Evolutionary conservation across 2,329 filamentous ascomycete species (phyloP).

Genomic region (Penicillium griseofulvum): DNA sequence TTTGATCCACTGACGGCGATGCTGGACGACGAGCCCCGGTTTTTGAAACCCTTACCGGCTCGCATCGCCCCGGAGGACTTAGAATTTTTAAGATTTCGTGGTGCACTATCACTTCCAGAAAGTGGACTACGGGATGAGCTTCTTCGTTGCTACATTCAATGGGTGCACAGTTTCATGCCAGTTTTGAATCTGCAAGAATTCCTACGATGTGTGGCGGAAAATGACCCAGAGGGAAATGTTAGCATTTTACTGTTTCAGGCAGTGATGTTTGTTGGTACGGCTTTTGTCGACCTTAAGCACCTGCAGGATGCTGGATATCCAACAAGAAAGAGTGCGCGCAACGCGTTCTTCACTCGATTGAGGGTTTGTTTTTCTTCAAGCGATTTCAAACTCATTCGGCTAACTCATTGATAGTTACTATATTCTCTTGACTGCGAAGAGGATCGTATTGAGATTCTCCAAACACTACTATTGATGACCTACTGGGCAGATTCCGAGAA

Average conservation of each 20-base stretch:
- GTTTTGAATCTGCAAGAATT: slow-evolving; percentile 65
- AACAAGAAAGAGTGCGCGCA: slow-evolving; percentile 73
- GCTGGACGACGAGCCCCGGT: slow-evolving; percentile 51
- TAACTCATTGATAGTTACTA: slow-evolving; percentile 57
- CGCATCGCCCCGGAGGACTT: slow-evolving; percentile 76
- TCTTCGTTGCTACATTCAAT: slow-evolving; percentile 75
- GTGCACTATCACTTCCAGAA: slow-evolving; percentile 71
- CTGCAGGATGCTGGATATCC: slow-evolving; percentile 71
- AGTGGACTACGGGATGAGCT: slow-evolving; percentile 70
- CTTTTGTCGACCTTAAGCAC: slow-evolving; percentile 74
- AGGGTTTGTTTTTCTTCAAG: slow-evolving; percentile 54
- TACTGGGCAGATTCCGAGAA: slow-evolving; percentile 94
- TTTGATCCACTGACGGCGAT: slow-evolving; percentile 40
- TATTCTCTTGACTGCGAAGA: slow-evolving; percentile 91
- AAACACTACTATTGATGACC: slow-evolving; percentile 81
- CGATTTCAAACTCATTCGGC: neutral
- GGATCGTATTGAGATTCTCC: slow-evolving; percentile 78
- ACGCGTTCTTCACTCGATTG: slow-evolving; percentile 78
- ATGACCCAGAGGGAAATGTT: slow-evolving; percentile 66
- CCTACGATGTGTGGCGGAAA: slow-evolving; percentile 54
- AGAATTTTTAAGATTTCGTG: slow-evolving; percentile 74
- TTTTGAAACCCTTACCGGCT: slow-evolving; percentile 72
- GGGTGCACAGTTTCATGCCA: slow-evolving; percentile 88
- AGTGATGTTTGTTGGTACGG: slow-evolving; percentile 86
- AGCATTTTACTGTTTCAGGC: slow-evolving; percentile 85